phyloP scores from a whole-genome alignment of 805 yeast species.

The Barnettozyma populi region DNA sequence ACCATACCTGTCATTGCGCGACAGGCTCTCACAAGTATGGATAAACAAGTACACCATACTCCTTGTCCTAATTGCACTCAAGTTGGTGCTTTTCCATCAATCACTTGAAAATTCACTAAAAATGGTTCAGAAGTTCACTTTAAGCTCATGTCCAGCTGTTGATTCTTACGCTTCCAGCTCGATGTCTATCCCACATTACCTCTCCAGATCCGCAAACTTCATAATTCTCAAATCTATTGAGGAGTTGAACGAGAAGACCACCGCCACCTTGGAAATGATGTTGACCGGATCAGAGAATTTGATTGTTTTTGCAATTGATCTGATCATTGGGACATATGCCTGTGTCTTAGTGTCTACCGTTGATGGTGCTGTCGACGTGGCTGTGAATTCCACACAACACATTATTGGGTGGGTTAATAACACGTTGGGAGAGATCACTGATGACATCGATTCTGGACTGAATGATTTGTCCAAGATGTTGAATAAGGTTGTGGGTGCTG shows the following conservation, averaged over 20 bases:
- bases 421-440: slow-evolving; percentile 48
- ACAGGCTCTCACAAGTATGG: slow-evolving; percentile 59
- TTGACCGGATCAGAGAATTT: slow-evolving; percentile 55
- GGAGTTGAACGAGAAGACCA: slow-evolving; percentile 42
- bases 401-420: slow-evolving; percentile 56
- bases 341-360: slow-evolving; percentile 75
- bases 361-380: slow-evolving; percentile 66
- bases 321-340: slow-evolving; percentile 80
- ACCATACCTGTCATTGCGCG: slow-evolving; percentile 43
- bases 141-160: slow-evolving; percentile 41
- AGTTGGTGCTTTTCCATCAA: slow-evolving; percentile 50
- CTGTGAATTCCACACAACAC: slow-evolving; percentile 65
- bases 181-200: slow-evolving; percentile 49
- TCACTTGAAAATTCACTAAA: slow-evolving; percentile 40
- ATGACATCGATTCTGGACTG: slow-evolving; percentile 62
- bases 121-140: slow-evolving; percentile 33
- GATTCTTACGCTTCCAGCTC: slow-evolving; percentile 33
- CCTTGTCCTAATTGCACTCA: slow-evolving; percentile 49
- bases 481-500: slow-evolving; percentile 48
- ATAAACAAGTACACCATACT: slow-evolving; percentile 59
- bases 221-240: slow-evolving; percentile 43
- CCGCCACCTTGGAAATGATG: slow-evolving; percentile 38
- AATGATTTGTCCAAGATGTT: slow-evolving; percentile 52
- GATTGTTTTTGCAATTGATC: slow-evolving; percentile 58
- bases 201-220: slow-evolving; percentile 49